These are phyloP conservation scores for Talaromyces sp. DNA, from an alignment of 2,329 filamentous ascomycete species.

Conservation along the genomic window DNA sequence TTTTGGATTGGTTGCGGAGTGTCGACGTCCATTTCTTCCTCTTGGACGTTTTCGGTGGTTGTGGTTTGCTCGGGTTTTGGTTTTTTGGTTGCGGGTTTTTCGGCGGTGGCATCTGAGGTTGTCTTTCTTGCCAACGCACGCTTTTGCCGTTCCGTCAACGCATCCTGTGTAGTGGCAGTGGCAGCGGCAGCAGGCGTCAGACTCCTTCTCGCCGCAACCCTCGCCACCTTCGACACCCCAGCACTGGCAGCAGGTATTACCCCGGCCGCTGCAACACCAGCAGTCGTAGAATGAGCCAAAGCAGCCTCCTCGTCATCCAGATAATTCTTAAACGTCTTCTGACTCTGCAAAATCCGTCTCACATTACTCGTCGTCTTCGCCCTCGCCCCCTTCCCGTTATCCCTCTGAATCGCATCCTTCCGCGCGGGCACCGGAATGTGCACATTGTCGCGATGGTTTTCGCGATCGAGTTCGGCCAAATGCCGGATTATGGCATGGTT, in stretches of 20 bases:
- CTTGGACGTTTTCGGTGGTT: conserved; percentile 15
- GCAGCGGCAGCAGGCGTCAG: conserved; percentile 5
- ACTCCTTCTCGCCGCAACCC: conserved; percentile 9
- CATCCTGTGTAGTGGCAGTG: neutral
- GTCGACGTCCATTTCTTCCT: conserved; percentile 12
- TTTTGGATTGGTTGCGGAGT: neutral
- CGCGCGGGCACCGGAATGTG: conserved; percentile 66
- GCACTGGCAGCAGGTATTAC: neutral
- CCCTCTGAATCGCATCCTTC: conserved; percentile 38
- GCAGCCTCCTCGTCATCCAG: conserved; percentile 51
- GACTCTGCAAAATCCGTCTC: conserved; percentile 47
- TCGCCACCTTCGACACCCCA: conserved; percentile 11
- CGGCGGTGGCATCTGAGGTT: conserved; percentile 16
- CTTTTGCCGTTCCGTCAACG: conserved; percentile 23
- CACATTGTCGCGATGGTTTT: conserved; percentile 66
- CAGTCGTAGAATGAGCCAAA: conserved; percentile 9
- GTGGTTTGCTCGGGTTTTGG: neutral
- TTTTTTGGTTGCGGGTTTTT: conserved; percentile 1
- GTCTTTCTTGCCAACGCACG: conserved; percentile 18
- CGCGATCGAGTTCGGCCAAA: conserved; percentile 76
- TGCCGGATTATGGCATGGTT: conserved; percentile 78
- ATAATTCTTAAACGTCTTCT: conserved; percentile 50
- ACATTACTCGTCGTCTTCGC: conserved; percentile 47
- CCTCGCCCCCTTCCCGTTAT: conserved; percentile 27
- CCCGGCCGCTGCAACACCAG: neutral